Percentiles rank a stretch among this genome's conserved stretches.
These are phyloP conservation scores for Penicillium cosmopolitanum DNA, from an alignment of 495 filamentous ascomycete genomes.

Conservation along the genomic window DNA sequence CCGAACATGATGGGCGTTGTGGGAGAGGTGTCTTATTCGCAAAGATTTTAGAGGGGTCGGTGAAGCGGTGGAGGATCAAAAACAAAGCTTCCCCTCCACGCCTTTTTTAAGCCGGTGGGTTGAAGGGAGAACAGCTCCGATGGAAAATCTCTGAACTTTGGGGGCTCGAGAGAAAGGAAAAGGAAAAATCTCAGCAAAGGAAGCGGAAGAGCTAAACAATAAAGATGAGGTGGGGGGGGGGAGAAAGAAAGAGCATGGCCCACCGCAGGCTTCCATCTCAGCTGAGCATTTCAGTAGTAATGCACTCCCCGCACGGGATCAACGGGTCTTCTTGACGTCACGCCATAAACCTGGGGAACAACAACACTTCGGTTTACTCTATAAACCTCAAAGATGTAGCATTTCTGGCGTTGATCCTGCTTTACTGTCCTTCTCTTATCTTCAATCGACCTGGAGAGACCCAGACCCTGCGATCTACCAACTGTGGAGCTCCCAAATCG, in stretches of 20 bases:
- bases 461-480: slow-evolving; percentile 4
- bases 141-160: no score
- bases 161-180: neutral
- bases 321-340: slow-evolving; percentile 35
- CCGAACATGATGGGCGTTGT: slow-evolving; percentile 69
- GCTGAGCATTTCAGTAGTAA: slow-evolving; percentile 19
- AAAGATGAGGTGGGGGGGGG: neutral
- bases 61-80: slow-evolving; percentile 15
- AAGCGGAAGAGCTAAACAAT: neutral
- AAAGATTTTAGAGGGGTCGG: slow-evolving; percentile 14
- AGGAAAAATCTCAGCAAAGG: slow-evolving; percentile 1
- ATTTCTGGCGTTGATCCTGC: neutral
- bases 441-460: slow-evolving; percentile 1
- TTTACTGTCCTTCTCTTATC: neutral
- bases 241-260: slow-evolving; percentile 1
- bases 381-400: neutral
- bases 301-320: slow-evolving; percentile 10
- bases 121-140: neutral
- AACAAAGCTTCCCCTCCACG: slow-evolving; percentile 12
- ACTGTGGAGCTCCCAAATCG: slow-evolving; percentile 18
- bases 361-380: no score
- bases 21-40: neutral
- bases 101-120: neutral
- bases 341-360: slow-evolving; percentile 8
- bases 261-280: slow-evolving; percentile 15